These are phyloP conservation scores for Tuctoria greenei DNA, from an alignment of 176 grass and related monocot species.

Conservation along the genomic window DNA sequence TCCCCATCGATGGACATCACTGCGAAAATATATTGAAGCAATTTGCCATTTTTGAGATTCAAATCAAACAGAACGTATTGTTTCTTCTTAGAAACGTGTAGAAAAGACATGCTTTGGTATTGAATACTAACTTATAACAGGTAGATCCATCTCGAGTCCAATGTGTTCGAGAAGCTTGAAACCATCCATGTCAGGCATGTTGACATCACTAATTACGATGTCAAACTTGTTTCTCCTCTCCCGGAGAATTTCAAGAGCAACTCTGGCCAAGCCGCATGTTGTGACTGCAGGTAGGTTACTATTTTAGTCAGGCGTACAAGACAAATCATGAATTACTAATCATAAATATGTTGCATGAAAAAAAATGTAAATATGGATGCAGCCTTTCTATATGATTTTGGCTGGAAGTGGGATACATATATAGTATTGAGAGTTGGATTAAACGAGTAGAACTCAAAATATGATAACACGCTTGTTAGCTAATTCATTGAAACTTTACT, in stretches of 20 bases:
- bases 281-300: conserved; percentile 59
- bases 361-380: too few relatives aligned
- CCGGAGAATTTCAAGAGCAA: conserved; percentile 80
- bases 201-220: conserved; percentile 98
- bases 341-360: too few relatives aligned
- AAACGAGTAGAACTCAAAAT: neutral
- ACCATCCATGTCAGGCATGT: conserved; percentile 99
- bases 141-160: conserved; percentile 97
- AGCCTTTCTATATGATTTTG: too few relatives aligned
- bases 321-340: neutral
- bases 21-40: conserved; percentile 53
- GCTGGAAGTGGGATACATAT: too few relatives aligned
- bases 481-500: neutral
- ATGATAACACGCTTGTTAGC: neutral
- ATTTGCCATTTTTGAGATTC: conserved; percentile 38
- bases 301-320: conserved; percentile 25
- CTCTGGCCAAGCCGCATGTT: conserved; percentile 77
- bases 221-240: conserved; percentile 88
- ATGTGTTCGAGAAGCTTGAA: conserved; percentile 99
- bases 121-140: conserved; percentile 90
- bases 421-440: too few relatives aligned
- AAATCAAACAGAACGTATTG: conserved; percentile 19
- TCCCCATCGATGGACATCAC: conserved; percentile 99
- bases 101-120: conserved; percentile 17
- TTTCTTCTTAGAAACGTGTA: conserved; percentile 34